Evolutionary conservation across 306 rosid species (phyloP), one percentile per base, ranked within the genome.

Genomic region (Dryas octopetala): DNA sequence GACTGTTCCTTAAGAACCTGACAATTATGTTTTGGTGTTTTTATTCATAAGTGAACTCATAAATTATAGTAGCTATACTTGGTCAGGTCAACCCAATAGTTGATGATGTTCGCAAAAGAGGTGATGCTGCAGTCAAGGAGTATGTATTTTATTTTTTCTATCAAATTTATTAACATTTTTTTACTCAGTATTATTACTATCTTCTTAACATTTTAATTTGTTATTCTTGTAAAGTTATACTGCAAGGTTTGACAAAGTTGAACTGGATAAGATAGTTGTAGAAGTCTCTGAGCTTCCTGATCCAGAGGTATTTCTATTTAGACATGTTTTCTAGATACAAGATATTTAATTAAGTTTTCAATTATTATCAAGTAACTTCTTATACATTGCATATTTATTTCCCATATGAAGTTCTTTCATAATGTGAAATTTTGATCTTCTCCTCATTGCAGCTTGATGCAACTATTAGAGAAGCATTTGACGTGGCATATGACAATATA

Each of bases 71-170:
- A 72, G 72, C 10, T 76, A 47, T 71, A 15, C 62, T 1, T 44
- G 45, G 45, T 75, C 83, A 90, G 98, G 98, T 94, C 78, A 90
- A 91, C 79, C 98, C 98, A 51, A 94, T 94, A 82, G 98, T 91
- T 47, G 91, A 94, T 66, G 93, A 91, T 74, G 94, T 94, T 81
- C 88, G 88, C 11, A 78, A 78, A 65, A 81, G 92, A 85, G 98
- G 98, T 4, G 97, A 94, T 79, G 87, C 81, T 57, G 97, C 98
- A 2, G 90, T 94, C 70, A 90, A 83, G 83, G 91, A 90, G 98
- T 94, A 72, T 38, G 88, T 76, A 73, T 58, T 51, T 61, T 19
- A 9, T 68, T 53, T 4, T 28, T 1, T 7, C 16, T 8, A 59
- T 46, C 3, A 11, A 11, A 4, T 54, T 70, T 41, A 38, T 59